Percentiles rank a stretch among this genome's conserved stretches.
These are phyloP conservation scores for Aspergillus terreus DNA, from an alignment of 2,329 filamentous ascomycete species.

Conservation along the genomic window DNA sequence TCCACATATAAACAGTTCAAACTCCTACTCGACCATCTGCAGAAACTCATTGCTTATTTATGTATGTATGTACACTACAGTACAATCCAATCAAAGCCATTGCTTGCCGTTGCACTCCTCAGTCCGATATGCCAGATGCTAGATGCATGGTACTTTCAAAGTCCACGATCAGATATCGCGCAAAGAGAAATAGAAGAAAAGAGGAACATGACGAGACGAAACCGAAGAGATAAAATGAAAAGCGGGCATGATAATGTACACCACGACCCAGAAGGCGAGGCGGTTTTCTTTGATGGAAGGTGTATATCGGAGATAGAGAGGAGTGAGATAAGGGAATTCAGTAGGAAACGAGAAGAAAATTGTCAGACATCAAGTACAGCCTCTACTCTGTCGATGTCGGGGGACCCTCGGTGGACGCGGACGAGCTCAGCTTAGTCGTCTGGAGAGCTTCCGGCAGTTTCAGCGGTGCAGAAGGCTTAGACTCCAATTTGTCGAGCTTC, in stretches of 20 bases:
- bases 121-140: constrained; percentile 6
- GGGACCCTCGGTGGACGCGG: constrained; percentile 15
- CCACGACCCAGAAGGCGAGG: not conserved
- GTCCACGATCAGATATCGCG: constrained; percentile 4
- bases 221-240: not conserved
- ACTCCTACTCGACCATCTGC: not conserved
- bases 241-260: constrained; percentile 2
- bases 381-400: constrained; percentile 20
- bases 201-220: constrained; percentile 3
- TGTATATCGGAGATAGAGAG: not conserved
- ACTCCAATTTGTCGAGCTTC: constrained; percentile 67
- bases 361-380: not conserved
- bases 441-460: constrained; percentile 59
- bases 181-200: not conserved
- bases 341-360: not conserved
- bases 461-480: constrained; percentile 52
- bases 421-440: constrained; percentile 25
- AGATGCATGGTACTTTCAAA: constrained; percentile 7
- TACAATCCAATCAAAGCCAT: constrained; percentile 8
- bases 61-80: constrained; percentile 18
- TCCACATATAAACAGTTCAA: not conserved
- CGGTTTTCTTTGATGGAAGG: not conserved
- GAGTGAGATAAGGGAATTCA: not conserved
- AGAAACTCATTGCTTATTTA: constrained; percentile 1
- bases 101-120: constrained; percentile 3